These are phyloP conservation scores for Pelargonium nanum DNA, from an alignment of 345 rosid genomes.

Conservation along the genomic window DNA sequence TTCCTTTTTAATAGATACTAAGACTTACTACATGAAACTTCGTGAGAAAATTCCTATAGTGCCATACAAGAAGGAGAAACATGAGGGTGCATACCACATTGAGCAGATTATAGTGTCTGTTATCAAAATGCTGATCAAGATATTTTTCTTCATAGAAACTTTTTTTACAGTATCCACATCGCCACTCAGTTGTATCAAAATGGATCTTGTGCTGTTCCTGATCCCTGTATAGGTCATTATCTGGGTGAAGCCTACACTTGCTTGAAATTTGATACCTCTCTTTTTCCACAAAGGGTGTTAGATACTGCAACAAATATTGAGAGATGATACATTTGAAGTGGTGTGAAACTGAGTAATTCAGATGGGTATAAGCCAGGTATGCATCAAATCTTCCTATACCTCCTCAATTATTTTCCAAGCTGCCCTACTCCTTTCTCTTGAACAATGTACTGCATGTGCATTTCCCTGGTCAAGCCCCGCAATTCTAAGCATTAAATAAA, in stretches of 20 bases:
- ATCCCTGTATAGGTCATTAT: conserved; percentile 49
- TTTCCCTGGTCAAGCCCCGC: conserved; percentile 16
- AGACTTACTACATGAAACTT: too few relatives aligned
- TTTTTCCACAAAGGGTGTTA: conserved; percentile 53
- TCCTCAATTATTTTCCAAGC: conserved; percentile 48
- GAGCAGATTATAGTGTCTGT: conserved; percentile 42
- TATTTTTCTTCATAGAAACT: conserved; percentile 52
- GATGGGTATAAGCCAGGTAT: not conserved
- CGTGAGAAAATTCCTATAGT: conserved; percentile 1
- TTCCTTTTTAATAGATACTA: not conserved
- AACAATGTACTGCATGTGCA: conserved; percentile 48
- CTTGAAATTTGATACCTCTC: conserved; percentile 35
- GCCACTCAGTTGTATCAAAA: conserved; percentile 46
- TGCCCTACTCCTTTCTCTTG: conserved; percentile 59
- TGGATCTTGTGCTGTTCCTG: conserved; percentile 57
- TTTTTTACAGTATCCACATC: conserved; percentile 60
- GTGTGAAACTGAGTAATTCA: conserved; percentile 4
- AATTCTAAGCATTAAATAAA: conserved; percentile 14
- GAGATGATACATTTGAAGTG: conserved; percentile 4
- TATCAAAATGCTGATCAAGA: conserved; percentile 56
- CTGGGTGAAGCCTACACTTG: conserved; percentile 43
- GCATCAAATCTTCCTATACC: conserved; percentile 19
- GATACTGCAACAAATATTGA: conserved; percentile 29
- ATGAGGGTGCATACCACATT: conserved; percentile 35
- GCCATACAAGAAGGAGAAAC: conserved; percentile 4